Base-by-base conservation (phyloP, 2,329 filamentous ascomycete species). In the Penicillium sp. region DNA sequence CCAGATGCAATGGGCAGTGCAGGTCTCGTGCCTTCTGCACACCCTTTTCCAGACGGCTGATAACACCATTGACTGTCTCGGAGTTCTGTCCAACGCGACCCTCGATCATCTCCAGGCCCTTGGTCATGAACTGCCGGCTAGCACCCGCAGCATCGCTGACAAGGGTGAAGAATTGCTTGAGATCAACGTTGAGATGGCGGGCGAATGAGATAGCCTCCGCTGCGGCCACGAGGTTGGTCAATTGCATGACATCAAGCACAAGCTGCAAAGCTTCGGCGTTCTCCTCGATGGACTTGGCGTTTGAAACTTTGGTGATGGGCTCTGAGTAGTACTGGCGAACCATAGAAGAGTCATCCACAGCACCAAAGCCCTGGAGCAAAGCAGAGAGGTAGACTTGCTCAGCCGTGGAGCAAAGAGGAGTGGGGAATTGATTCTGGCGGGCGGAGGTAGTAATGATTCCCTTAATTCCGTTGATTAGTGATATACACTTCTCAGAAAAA, bases 391-490 rank as follows among this genome's bases (percentile, higher is more conserved):
- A 90, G 31, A 84, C 80, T 71, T 89, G 86, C 74, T 90, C 88
- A 11, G 88, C 87, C 0, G 82, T 80, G 39, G 82, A 83, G 57
- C 83, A 84, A 69, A 91, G 83, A 0, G 86, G 86, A 0, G 83
- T 83, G 0, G 86, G 82, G 71, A 88, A 90, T 31, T 79, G 78
- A 55, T 79, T 75, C 43, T 84, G 77, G 20, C 86, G 79, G 0
- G 87, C 86, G 59, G 86, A 86, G 28, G 85, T 83, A 1, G 88
- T 90, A 71, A 90, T 89, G 73, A 90, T 90, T 52, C 84, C 81
- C 69, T 83, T 6, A n/a, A 10, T 11, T 0, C 4, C 1, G 10
- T 25, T 8, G 10, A 11, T 50, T 50, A 50, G 28, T n/a, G 4
- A 5, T n/a, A 1, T n/a, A 4, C 22, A 7, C 22, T 22, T 22